Evolutionary conservation across 192 early-diverging fungal species (phyloP).

Genomic region (Podochytrium sp.): DNA sequence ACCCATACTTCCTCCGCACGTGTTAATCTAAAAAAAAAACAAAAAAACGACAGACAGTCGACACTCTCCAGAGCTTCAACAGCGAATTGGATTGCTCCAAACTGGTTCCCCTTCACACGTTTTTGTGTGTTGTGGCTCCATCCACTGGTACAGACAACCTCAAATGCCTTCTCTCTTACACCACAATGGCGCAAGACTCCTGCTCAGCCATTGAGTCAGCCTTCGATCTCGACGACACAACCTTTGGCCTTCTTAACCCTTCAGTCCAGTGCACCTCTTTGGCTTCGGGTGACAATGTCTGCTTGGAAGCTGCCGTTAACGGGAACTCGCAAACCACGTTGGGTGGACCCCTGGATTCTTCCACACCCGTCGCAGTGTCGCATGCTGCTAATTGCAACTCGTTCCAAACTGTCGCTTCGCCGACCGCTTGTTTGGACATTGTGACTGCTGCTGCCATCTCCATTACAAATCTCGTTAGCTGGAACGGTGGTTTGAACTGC

Average conservation of each 20-base stretch:
- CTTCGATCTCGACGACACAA: not conserved
- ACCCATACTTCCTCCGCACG: not conserved
- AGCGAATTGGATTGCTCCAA: conserved; percentile 4
- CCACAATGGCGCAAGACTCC: not conserved
- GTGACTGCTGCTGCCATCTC: not conserved
- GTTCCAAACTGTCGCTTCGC: not conserved
- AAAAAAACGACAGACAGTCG: not conserved
- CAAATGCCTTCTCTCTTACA: not conserved
- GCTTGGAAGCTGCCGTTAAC: conserved; percentile 1
- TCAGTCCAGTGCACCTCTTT: not conserved
- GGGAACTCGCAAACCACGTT: not conserved
- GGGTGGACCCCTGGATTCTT: not conserved
- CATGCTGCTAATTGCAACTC: not conserved
- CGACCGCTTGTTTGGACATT: conserved; percentile 17
- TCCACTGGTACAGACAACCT: not conserved
- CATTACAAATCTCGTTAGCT: not conserved
- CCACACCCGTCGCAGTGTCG: not conserved
- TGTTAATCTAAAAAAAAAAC: not conserved
- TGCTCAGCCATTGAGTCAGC: conserved; percentile 7
- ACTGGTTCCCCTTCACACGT: not conserved
- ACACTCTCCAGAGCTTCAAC: not conserved
- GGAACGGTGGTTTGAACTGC: conserved; percentile 21
- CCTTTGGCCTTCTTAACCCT: conserved; percentile 10
- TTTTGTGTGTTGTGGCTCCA: not conserved
- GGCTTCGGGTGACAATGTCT: not conserved